Evolutionary conservation across 495 filamentous ascomycete species (phyloP).

Genomic region (Bacidia rubella): DNA sequence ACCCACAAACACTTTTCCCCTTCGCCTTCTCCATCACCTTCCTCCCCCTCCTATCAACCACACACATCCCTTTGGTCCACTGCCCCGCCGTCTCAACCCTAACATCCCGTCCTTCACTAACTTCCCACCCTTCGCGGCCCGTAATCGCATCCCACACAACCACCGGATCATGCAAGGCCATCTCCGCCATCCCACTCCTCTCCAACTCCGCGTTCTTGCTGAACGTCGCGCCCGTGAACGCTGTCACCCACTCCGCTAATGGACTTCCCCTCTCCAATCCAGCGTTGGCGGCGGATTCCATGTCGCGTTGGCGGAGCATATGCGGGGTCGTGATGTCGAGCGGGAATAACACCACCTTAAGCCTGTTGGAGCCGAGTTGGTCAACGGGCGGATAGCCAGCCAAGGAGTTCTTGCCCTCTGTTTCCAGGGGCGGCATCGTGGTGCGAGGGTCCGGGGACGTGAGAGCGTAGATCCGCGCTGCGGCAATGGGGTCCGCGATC

Average conservation of each 20-base stretch:
- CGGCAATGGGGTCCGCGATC: slow-evolving; percentile 68
- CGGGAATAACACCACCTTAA: slow-evolving; percentile 72
- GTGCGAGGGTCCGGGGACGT: slow-evolving; percentile 61
- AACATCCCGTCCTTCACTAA: slow-evolving; percentile 48
- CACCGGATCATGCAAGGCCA: slow-evolving; percentile 75
- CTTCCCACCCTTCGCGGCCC: slow-evolving; percentile 29
- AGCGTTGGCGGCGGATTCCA: slow-evolving; percentile 40
- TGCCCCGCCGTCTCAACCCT: slow-evolving; percentile 78
- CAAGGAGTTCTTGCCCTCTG: slow-evolving; percentile 30
- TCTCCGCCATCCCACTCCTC: slow-evolving; percentile 37
- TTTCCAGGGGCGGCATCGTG: slow-evolving; percentile 49
- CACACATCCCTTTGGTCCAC: slow-evolving; percentile 87
- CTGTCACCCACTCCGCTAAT: slow-evolving; percentile 66
- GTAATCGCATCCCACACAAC: slow-evolving; percentile 78
- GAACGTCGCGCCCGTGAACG: slow-evolving; percentile 68
- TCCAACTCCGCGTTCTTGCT: slow-evolving; percentile 44
- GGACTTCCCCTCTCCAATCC: slow-evolving; percentile 48
- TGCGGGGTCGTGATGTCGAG: slow-evolving; percentile 80
- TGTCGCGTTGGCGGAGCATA: slow-evolving; percentile 44
- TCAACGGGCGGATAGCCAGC: slow-evolving; percentile 55
- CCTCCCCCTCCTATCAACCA: slow-evolving; percentile 58
- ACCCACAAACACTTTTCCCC: slow-evolving; percentile 40
- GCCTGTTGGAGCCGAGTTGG: slow-evolving; percentile 29
- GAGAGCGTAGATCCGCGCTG: slow-evolving; percentile 78
- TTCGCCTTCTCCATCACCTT: slow-evolving; percentile 50